phyloP scores from a whole-genome alignment of 2,329 filamentous ascomycete genomes.

The Xylariaceae sp. region DNA sequence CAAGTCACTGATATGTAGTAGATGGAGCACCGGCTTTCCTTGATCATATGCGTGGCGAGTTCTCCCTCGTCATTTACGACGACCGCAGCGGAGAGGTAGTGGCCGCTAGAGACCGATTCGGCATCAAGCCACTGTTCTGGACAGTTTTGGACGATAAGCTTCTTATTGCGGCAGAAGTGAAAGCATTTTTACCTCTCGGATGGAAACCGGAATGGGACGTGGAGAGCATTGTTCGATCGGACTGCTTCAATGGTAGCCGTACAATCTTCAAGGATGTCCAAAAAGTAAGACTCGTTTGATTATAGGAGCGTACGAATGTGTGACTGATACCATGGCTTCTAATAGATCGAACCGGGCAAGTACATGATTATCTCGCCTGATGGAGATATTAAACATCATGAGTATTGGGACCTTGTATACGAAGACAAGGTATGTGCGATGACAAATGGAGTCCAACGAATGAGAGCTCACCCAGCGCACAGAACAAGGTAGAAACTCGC shows the following conservation, averaged over 20 bases:
- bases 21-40: constrained; percentile 49
- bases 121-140: constrained; percentile 64
- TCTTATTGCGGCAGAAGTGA: constrained; percentile 59
- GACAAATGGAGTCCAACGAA: not conserved
- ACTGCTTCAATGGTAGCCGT: constrained; percentile 40
- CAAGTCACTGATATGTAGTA: not conserved
- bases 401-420: constrained; percentile 7
- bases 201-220: constrained; percentile 63
- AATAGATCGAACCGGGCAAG: constrained; percentile 47
- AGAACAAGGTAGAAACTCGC: constrained; percentile 49
- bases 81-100: constrained; percentile 50
- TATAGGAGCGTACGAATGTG: too few species aligned
- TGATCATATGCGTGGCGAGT: constrained; percentile 59
- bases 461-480: not conserved
- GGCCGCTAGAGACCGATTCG: constrained; percentile 60
- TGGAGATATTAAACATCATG: constrained; percentile 8
- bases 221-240: constrained; percentile 50
- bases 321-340: too few species aligned
- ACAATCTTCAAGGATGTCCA: constrained; percentile 59
- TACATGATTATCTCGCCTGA: constrained; percentile 49
- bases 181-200: constrained; percentile 58
- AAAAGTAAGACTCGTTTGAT: too few species aligned
- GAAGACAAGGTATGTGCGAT: constrained; percentile 9
- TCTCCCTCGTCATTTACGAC: constrained; percentile 60
- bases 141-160: constrained; percentile 50